Evolutionary conservation across 495 filamentous ascomycete genomes (phyloP), one percentile per base, ranked within the genome.

Genomic region (Pseudoneurospora amorphoporcata): DNA sequence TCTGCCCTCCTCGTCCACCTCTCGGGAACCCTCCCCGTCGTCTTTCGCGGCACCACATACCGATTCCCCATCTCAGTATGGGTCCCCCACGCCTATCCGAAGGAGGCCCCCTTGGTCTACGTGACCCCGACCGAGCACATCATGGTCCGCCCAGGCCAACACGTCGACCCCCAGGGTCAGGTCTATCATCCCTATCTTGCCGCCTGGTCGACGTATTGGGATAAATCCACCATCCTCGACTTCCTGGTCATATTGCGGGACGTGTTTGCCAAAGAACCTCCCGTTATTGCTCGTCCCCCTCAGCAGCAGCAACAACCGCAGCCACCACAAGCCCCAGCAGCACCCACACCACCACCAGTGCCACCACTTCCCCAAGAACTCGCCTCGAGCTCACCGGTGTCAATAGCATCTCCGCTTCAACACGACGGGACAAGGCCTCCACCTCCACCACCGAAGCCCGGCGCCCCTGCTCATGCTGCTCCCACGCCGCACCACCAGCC

Each of bases 181-280:
- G 88, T 97, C 76, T 99, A 97, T 79, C 95, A 99, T 82, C 96
- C 95, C 70, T 98, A 98, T 81, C 82, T 99, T 47, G 92, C 92
- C 16, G 90, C 92, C 58, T 99, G 95, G 95, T 83, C 85, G 37
- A 90, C 92, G 73, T 92, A 91, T 72, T 96, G 92, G 92, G 94
- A 97, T 89, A 92, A 90, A 83, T 96, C 92, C 5, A 93, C 87
- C 73, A 85, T 97, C 16, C 77, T 90, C 19, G 94, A 95, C 76
- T 90, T 98, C 71, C 83, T 98, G 3, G 90, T 88, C 10, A 91
- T 97, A 37, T 84, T 99, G 14, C 87, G 92, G 73, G 93, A 94
- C 72, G 87, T 98, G 2, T 99, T 99, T 78, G 90, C 94, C 29
- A 95, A 95, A 80, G 95, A 99, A 76, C 95, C 95, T 37, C 95